Evolutionary conservation across 805 yeast species (phyloP).

Genomic region (Kockiozyma suomiensis): DNA sequence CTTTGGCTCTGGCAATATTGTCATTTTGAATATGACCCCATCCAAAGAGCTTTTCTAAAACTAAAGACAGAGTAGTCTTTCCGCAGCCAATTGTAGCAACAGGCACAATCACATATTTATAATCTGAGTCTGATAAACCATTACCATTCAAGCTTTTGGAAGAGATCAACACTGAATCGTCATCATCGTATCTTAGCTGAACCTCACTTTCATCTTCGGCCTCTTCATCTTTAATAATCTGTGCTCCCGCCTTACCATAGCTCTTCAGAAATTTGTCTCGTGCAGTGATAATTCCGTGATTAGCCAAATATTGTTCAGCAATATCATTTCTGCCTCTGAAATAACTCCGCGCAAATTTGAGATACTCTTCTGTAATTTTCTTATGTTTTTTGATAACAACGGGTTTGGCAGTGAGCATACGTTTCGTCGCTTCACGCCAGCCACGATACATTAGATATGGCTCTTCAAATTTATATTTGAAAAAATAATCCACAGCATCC

Average conservation of each 20-base stretch:
- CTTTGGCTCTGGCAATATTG: slow-evolving; percentile 51
- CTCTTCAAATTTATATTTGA: slow-evolving; percentile 92
- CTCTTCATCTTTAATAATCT: slow-evolving; percentile 47
- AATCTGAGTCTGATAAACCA: slow-evolving; percentile 36
- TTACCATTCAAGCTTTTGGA: background rate
- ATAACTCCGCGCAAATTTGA: slow-evolving; percentile 64
- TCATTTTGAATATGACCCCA: slow-evolving; percentile 87
- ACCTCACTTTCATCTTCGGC: slow-evolving; percentile 35
- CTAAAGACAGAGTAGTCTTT: slow-evolving; percentile 77
- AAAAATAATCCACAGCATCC: slow-evolving; percentile 57
- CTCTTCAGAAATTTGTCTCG: slow-evolving; percentile 64
- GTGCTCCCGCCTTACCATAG: slow-evolving; percentile 60
- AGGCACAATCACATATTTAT: slow-evolving; percentile 71
- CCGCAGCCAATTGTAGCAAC: slow-evolving; percentile 95
- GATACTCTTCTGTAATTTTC: slow-evolving; percentile 63
- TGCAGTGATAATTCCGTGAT: slow-evolving; percentile 73
- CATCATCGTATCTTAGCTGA: slow-evolving; percentile 27
- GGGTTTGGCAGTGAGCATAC: slow-evolving; percentile 48
- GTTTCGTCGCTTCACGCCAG: slow-evolving; percentile 83
- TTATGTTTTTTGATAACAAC: slow-evolving; percentile 54
- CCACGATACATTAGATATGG: slow-evolving; percentile 90
- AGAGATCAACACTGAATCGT: background rate
- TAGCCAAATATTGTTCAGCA: slow-evolving; percentile 51
- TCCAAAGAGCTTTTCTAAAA: slow-evolving; percentile 58
- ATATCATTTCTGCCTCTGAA: slow-evolving; percentile 54